Conservation (phyloP, 441 rosid species). For the Raphanus hybrid region DNA sequence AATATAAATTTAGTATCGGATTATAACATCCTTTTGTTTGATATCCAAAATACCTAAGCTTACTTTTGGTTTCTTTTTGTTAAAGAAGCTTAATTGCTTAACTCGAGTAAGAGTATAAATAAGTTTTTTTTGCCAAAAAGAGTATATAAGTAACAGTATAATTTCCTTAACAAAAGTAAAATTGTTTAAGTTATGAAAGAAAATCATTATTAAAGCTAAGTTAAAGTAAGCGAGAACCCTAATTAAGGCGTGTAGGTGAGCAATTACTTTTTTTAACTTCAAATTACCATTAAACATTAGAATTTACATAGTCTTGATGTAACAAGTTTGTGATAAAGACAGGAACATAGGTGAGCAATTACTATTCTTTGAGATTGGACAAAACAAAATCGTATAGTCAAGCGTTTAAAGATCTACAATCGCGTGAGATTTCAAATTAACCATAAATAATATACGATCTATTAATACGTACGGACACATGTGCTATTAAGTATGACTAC, state of each 20-base stretch:
- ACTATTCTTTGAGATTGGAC: constrained; percentile 29
- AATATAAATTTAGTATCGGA: not conserved
- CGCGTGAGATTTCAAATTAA: constrained; percentile 18
- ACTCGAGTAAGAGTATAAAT: not conserved
- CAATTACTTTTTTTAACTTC: no score
- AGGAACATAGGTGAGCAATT: constrained; percentile 31
- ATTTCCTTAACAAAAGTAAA: constrained; percentile 4
- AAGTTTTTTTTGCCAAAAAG: no score
- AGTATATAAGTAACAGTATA: constrained; percentile 11
- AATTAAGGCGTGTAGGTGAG: constrained; percentile 32
- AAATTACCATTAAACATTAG: no score
- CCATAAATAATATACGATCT: constrained; percentile 18
- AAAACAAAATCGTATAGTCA: constrained; percentile 7
- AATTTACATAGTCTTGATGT: no score
- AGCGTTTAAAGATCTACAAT: constrained; percentile 17
- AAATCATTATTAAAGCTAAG: not conserved
- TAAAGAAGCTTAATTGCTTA: not conserved
- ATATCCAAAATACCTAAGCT: not conserved
- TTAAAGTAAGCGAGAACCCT: constrained; percentile 34
- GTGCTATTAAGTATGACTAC: constrained; percentile 6
- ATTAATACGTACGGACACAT: constrained; percentile 43
- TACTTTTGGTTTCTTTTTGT: not conserved
- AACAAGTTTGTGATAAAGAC: no score
- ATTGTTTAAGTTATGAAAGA: not conserved
- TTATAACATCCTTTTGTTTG: not conserved